phyloP scores from a whole-genome alignment of 192 early-diverging fungal species.

The Ambispora gerdemannii region DNA sequence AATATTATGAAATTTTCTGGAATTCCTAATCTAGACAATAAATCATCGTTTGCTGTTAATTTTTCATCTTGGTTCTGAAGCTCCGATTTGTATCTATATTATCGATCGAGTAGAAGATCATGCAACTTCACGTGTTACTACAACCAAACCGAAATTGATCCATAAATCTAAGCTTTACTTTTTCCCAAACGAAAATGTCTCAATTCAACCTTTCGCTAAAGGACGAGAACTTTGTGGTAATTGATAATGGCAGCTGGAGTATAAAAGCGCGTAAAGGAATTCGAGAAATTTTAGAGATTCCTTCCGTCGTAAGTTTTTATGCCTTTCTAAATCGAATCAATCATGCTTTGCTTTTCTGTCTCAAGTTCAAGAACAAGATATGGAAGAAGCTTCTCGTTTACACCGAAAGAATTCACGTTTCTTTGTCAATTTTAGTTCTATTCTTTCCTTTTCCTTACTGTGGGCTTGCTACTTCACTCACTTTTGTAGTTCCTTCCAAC shows the following conservation, averaged over 20 bases:
- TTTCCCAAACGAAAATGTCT: too few relatives aligned
- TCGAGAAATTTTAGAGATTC: constrained; percentile 70
- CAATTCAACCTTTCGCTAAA: too few relatives aligned
- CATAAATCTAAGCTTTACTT: too few relatives aligned
- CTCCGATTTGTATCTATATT: too few relatives aligned
- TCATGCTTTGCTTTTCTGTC: not conserved
- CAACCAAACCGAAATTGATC: too few relatives aligned
- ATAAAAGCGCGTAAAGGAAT: constrained; percentile 73
- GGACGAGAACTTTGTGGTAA: constrained; percentile 81
- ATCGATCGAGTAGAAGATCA: too few relatives aligned
- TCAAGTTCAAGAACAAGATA: not conserved
- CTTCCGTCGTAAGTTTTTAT: constrained; percentile 54
- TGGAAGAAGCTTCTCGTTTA: not conserved
- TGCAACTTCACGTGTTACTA: too few relatives aligned
- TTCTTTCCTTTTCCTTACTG: not conserved
- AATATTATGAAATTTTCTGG: too few relatives aligned
- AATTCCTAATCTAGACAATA: too few relatives aligned
- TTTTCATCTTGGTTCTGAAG: too few relatives aligned
- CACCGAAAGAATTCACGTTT: constrained; percentile 24
- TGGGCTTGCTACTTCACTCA: too few relatives aligned
- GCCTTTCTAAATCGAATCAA: not conserved
- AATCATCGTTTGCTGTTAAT: too few relatives aligned
- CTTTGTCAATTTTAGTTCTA: not conserved
- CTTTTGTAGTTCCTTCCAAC: constrained; percentile 6
- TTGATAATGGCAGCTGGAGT: constrained; percentile 77